Base-by-base conservation (phyloP, 345 rosid genomes). In the Bruguiera sexangula region DNA sequence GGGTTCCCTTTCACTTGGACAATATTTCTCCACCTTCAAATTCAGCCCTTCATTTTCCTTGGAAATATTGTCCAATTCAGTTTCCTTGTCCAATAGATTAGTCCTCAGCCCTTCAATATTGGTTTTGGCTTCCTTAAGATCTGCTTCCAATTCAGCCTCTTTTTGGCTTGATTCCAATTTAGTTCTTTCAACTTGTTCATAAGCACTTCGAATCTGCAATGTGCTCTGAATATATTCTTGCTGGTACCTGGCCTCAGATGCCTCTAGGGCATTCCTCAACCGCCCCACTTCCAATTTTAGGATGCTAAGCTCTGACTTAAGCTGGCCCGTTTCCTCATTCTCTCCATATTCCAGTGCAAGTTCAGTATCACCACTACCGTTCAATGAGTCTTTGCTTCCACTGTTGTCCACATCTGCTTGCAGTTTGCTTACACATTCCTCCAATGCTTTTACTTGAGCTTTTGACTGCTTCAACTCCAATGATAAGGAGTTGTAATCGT, bases 161-260 rank as follows among this genome's bases (percentile, higher is more conserved):
- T 82, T 88, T 71, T 88, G 79, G 15, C 75, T 76, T 24, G 84
- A 82, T 58, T 87, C 91, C 0, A 80, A 76, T 67, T 88, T 89
- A 1, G 78, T 72, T 51, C 11, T 72, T 66, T 95, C 97, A 0
- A 81, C 82, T 79, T 90, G 87, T 73, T 95, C 97, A 64, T 85
- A 91, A 69, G 96, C 96, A 68, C 82, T 83, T 82, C 93, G 75
- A 34, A 92, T 92, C 80, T 92, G 97, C 80, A 95, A 69, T 5
- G 92, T 87, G 84, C 97, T 89, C 34, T 76, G 95, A 36, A 94
- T 87, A 67, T 89, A 89, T 81, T 91, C 97, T 75, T 89, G 96
- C 63, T 94, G 96, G 73, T 91, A 91, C 79, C 93, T 81, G 11
- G 80, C 72, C 84, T 95, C 99, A 13, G 92, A 85, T 16, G 83